Conservation (phyloP, 495 filamentous ascomycete genomes). For the Xylaria cubensis region DNA sequence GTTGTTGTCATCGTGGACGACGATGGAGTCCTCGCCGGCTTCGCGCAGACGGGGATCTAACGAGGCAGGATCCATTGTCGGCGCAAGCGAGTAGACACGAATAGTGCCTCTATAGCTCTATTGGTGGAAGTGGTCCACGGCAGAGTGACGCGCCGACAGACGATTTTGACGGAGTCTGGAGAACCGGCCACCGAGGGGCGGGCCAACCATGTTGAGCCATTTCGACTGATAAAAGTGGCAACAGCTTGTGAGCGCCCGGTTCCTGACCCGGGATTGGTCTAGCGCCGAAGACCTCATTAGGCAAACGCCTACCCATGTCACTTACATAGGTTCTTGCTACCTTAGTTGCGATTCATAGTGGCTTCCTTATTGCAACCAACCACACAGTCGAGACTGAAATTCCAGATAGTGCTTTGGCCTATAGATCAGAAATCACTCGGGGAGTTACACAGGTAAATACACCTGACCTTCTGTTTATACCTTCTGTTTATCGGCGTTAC, state of each 20-base stretch:
- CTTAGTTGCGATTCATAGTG: too few relatives aligned
- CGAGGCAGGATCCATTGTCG: constrained; percentile 35
- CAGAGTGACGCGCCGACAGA: constrained; percentile 11
- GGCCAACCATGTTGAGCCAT: neutral
- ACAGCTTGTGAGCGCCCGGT: too few relatives aligned
- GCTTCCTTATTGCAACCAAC: too few relatives aligned
- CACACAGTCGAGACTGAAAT: too few relatives aligned
- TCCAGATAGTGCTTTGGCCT: too few relatives aligned
- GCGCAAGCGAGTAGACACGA: constrained; percentile 5
- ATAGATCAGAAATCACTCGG: too few relatives aligned
- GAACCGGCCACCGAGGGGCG: constrained; percentile 20
- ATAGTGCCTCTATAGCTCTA: constrained; percentile 9
- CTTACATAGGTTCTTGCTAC: too few relatives aligned
- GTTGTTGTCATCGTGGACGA: constrained; percentile 30
- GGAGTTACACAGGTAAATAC: too few relatives aligned
- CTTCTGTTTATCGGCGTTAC: neutral
- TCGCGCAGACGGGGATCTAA: constrained; percentile 41
- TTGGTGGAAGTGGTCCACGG: constrained; percentile 15
- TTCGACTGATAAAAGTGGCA: neutral
- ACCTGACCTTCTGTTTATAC: too few relatives aligned
- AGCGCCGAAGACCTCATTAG: neutral
- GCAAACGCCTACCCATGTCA: neutral
- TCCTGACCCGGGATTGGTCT: neutral
- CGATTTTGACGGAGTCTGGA: constrained; percentile 21
- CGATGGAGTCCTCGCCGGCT: constrained; percentile 37